Conservation (phyloP, 2,329 filamentous ascomycete genomes). For the Erysiphe pulchra region DNA sequence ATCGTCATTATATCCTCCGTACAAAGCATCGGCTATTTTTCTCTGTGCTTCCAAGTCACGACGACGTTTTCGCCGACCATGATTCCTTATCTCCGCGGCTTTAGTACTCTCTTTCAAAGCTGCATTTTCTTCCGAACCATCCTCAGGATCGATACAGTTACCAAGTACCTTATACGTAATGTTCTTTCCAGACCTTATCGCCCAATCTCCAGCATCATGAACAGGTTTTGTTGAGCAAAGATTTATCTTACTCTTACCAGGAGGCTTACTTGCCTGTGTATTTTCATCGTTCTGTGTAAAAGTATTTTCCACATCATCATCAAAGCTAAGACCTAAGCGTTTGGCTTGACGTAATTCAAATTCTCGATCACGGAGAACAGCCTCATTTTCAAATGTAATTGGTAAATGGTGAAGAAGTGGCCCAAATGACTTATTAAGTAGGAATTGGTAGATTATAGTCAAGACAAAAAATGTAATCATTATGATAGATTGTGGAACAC, state of each 20-base stretch:
- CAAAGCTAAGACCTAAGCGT: slow-evolving; percentile 35
- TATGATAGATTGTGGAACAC: slow-evolving; percentile 51
- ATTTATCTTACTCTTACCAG: slow-evolving; percentile 18
- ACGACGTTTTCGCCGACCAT: slow-evolving; percentile 16
- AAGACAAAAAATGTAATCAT: slow-evolving; percentile 56
- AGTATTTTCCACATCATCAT: slow-evolving; percentile 19
- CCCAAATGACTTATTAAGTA: slow-evolving; percentile 61
- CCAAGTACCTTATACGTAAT: slow-evolving; percentile 18
- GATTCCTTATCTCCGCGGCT: slow-evolving; percentile 4
- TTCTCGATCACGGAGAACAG: slow-evolving; percentile 67
- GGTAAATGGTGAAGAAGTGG: slow-evolving; percentile 75
- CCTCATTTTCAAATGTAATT: slow-evolving; percentile 88
- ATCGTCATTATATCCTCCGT: slow-evolving; percentile 70
- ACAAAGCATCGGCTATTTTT: slow-evolving; percentile 53
- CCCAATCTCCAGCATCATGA: slow-evolving; percentile 10
- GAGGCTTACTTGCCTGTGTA: slow-evolving; percentile 8
- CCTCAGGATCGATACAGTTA: neutral
- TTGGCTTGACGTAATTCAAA: slow-evolving; percentile 58
- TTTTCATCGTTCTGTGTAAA: slow-evolving; percentile 9
- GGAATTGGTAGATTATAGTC: slow-evolving; percentile 52
- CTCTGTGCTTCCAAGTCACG: slow-evolving; percentile 48
- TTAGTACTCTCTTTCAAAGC: slow-evolving; percentile 17
- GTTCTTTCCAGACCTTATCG: slow-evolving; percentile 7
- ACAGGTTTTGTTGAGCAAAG: slow-evolving; percentile 11
- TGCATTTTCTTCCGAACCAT: slow-evolving; percentile 15